phyloP scores from a whole-genome alignment of 805 yeast species.

The Wickerhamia fluorescens region DNA sequence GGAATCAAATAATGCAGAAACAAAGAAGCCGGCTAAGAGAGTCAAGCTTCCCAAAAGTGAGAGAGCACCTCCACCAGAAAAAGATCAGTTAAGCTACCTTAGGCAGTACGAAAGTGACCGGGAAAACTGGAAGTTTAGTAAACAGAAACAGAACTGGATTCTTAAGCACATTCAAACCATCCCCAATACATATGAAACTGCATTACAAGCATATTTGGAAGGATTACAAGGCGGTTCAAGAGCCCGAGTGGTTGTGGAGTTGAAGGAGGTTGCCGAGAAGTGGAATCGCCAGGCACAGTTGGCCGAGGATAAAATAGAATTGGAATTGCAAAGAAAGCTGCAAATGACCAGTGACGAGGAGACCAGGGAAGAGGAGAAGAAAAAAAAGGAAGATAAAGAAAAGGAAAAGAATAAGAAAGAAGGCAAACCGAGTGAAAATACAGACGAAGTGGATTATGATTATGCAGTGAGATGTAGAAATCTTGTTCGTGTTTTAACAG shows the following conservation, averaged over 20 bases:
- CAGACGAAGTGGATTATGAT: conserved; percentile 25
- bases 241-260: conserved; percentile 45
- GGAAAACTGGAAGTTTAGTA: conserved; percentile 74
- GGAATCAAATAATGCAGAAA: conserved; percentile 9
- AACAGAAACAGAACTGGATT: conserved; percentile 84
- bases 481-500: conserved; percentile 27
- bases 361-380: conserved; percentile 9
- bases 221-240: conserved; percentile 69
- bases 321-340: conserved; percentile 23
- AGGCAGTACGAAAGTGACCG: conserved; percentile 49
- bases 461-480: conserved; percentile 36
- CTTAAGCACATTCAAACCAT: conserved; percentile 51
- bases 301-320: conserved; percentile 34
- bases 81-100: conserved; percentile 64
- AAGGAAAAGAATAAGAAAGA: conserved; percentile 4
- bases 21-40: conserved; percentile 64
- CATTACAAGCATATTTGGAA: conserved; percentile 44
- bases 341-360: conserved; percentile 13
- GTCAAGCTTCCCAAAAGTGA: conserved; percentile 61
- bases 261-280: conserved; percentile 37
- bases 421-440: conserved; percentile 7
- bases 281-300: conserved; percentile 52
- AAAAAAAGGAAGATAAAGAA: conserved; percentile 13
- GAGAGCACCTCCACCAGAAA: conserved; percentile 66
- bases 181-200: conserved; percentile 45